These are phyloP conservation scores for Cystobasidiopsis lactophilus DNA, from an alignment of 768 basidiomycete genomes.

Conservation along the genomic window DNA sequence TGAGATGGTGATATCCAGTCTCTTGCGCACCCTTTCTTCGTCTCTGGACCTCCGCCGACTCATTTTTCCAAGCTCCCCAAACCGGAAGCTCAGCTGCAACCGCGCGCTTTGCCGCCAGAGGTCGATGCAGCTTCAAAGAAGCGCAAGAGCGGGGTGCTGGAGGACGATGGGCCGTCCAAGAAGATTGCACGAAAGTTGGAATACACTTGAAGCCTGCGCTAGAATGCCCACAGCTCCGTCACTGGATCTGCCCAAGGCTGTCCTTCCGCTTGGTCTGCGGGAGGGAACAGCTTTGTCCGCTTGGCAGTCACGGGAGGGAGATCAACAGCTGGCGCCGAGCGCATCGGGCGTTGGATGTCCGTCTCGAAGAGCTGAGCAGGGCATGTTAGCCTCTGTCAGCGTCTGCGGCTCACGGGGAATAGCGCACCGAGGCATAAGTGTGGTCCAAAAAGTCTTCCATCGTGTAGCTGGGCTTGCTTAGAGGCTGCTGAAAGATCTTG, in stretches of 20 bases:
- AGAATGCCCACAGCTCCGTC: not conserved
- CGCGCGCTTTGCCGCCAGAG: slow-evolving; percentile 31
- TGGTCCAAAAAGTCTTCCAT: slow-evolving; percentile 97
- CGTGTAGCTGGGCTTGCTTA: slow-evolving; percentile 70
- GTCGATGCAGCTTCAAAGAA: slow-evolving; percentile 5
- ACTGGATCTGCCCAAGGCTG: not conserved
- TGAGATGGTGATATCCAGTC: slow-evolving; percentile 33
- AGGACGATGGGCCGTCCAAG: not conserved
- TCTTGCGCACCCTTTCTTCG: slow-evolving; percentile 69
- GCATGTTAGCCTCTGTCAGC: not conserved
- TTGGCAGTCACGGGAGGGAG: not conserved
- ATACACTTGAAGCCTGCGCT: not conserved
- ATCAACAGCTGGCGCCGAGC: slow-evolving; percentile 43
- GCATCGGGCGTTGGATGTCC: slow-evolving; percentile 55
- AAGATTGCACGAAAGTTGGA: not conserved
- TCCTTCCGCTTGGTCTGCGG: not conserved
- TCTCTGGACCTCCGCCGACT: slow-evolving; percentile 32
- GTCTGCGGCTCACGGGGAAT: not conserved
- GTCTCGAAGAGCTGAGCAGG: slow-evolving; percentile 54
- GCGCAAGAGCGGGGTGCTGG: not conserved
- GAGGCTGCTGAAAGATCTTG: slow-evolving; percentile 67
- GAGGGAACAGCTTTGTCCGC: not conserved
- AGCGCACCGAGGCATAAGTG: slow-evolving; percentile 31
- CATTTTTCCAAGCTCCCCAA: slow-evolving; percentile 74
- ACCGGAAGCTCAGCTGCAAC: slow-evolving; percentile 28